Evolutionary conservation across 2,329 filamentous ascomycete genomes (phyloP).

Genomic region (Alternaria consortialis): DNA sequence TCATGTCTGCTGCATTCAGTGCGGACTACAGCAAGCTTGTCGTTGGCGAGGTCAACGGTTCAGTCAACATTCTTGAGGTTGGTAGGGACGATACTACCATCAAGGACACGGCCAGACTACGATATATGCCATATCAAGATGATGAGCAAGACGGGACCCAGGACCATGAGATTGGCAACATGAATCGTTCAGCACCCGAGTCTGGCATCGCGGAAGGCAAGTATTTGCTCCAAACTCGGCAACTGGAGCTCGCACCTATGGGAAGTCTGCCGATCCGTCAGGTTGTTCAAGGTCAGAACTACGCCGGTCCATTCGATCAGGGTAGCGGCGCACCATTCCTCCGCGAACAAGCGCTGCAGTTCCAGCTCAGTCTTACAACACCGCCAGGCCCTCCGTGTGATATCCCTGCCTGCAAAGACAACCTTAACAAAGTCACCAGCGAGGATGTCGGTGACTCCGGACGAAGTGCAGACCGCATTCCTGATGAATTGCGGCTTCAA

Average conservation of each 20-base stretch:
- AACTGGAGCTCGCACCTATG: conserved; percentile 51
- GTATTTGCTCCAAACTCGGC: conserved; percentile 39
- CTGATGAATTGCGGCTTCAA: conserved; percentile 46
- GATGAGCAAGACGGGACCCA: conserved; percentile 7
- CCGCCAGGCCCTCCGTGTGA: conserved; percentile 31
- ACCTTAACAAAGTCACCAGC: conserved; percentile 42
- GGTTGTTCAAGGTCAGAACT: conserved; percentile 56
- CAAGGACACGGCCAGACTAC: conserved; percentile 42
- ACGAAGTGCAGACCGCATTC: conserved; percentile 54
- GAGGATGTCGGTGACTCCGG: conserved; percentile 54
- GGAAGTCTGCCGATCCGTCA: conserved; percentile 56
- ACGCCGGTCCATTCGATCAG: conserved; percentile 51
- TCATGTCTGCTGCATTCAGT: conserved; percentile 67
- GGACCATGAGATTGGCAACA: not conserved
- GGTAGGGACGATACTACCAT: conserved; percentile 45
- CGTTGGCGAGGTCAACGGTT: conserved; percentile 65
- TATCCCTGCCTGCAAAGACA: conserved; percentile 41
- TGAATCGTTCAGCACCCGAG: conserved; percentile 18
- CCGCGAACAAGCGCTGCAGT: conserved; percentile 39
- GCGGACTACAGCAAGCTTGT: conserved; percentile 64
- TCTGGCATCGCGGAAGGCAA: conserved; percentile 38
- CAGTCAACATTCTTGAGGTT: conserved; percentile 61
- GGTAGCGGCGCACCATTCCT: conserved; percentile 36
- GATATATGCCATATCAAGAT: conserved; percentile 36
- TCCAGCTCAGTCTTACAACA: conserved; percentile 43